Evolutionary conservation across 257 asterid genomes (phyloP).

Genomic region (Perilla frutescens): DNA sequence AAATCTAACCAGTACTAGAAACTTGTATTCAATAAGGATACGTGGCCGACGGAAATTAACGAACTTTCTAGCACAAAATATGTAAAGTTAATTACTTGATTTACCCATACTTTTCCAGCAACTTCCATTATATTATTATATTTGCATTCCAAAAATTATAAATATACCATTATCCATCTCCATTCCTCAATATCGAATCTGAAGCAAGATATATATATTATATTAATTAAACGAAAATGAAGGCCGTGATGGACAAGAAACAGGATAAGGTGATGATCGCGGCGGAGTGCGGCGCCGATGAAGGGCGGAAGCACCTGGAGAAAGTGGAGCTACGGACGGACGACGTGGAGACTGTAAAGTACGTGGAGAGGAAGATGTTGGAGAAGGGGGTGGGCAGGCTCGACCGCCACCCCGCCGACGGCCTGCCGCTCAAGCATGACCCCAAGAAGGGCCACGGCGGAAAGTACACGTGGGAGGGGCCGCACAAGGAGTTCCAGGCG

Average conservation of each 20-base stretch:
- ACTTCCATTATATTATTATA: conserved; percentile 34
- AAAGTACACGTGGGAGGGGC: conserved; percentile 84
- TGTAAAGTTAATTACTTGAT: too few species aligned
- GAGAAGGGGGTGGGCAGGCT: conserved; percentile 61
- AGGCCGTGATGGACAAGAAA: conserved; percentile 45
- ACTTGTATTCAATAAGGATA: neutral
- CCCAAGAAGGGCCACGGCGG: conserved; percentile 85
- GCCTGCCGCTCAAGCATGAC: conserved; percentile 70
- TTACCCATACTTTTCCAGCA: conserved; percentile 45
- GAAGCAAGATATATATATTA: too few species aligned
- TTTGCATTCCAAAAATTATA: conserved; percentile 23
- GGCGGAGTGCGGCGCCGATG: conserved; percentile 59
- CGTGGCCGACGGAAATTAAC: too few species aligned
- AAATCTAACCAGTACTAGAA: neutral
- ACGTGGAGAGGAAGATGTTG: conserved; percentile 51
- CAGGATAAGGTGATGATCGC: conserved; percentile 45
- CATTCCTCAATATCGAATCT: neutral
- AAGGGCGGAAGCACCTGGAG: conserved; percentile 56
- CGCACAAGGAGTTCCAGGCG: conserved; percentile 45
- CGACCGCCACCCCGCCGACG: conserved; percentile 84
- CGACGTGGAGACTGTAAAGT: conserved; percentile 50
- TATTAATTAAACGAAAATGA: conserved; percentile 40
- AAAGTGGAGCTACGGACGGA: conserved; percentile 51
- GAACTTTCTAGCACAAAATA: too few species aligned
- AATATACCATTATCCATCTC: conserved; percentile 3